Conservation (phyloP, 495 filamentous ascomycete species). For the Aspergillus leporis region DNA sequence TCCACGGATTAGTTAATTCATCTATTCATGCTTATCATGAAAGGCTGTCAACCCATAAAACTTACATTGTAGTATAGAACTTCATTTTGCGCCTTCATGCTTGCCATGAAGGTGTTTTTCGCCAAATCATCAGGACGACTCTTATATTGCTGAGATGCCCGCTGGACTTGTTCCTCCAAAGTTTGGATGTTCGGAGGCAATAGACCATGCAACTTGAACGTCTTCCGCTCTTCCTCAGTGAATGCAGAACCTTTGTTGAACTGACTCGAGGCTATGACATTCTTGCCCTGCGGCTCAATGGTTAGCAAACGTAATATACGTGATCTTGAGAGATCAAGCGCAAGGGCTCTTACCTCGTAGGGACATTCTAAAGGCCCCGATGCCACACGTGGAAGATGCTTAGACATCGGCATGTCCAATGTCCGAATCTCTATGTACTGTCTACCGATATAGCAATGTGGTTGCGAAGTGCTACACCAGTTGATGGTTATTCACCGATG, state of each 20-base stretch:
- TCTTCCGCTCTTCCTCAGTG: constrained; percentile 62
- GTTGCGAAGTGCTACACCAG: background rate
- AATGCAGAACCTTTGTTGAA: constrained; percentile 88
- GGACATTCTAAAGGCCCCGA: constrained; percentile 57
- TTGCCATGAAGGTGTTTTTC: constrained; percentile 81
- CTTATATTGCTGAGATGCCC: constrained; percentile 80
- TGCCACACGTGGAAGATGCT: constrained; percentile 60
- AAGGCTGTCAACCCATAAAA: background rate
- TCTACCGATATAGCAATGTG: background rate
- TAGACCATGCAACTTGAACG: constrained; percentile 70
- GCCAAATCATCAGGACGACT: constrained; percentile 60
- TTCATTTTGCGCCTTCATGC: constrained; percentile 79
- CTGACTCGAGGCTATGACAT: constrained; percentile 65
- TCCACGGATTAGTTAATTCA: constrained; percentile 3
- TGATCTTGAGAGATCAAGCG: background rate
- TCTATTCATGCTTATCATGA: background rate
- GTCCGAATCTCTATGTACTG: background rate
- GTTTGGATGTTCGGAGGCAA: constrained; percentile 73
- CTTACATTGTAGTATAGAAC: constrained; percentile 71
- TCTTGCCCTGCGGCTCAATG: constrained; percentile 49
- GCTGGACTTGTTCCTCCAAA: constrained; percentile 73
- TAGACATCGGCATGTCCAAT: constrained; percentile 12
- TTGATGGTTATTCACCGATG: background rate
- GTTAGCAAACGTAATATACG: background rate
- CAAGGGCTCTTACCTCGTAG: constrained; percentile 1